A percentile compares a stretch with the other conserved stretches of the same genome.
Evolutionary conservation across 768 basidiomycete species (phyloP).

Genomic region (Russula vinacea): DNA sequence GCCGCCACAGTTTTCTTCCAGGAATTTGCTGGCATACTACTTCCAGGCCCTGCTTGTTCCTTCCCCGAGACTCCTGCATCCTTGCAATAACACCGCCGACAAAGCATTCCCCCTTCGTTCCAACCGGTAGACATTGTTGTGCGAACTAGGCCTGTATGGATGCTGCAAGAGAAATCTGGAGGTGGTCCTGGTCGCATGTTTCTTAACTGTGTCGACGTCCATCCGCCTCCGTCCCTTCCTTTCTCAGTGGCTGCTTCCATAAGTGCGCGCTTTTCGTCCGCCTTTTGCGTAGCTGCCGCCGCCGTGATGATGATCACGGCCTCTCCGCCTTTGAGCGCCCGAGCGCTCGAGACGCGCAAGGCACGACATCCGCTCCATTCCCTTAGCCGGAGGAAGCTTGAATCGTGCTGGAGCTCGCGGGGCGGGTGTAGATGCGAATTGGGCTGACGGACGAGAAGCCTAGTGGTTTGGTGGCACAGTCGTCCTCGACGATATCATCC

Average conservation of each 20-base stretch:
- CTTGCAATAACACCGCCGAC: too few relatives aligned
- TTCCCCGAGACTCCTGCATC: too few relatives aligned
- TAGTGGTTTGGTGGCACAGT: conserved; percentile 33
- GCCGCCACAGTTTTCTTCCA: too few relatives aligned
- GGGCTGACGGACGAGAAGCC: conserved; percentile 24
- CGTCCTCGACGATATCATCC: conserved; percentile 25
- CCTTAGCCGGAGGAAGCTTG: background rate
- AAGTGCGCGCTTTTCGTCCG: conserved; percentile 30
- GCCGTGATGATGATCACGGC: conserved; percentile 47
- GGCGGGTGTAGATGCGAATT: background rate
- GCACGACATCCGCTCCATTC: conserved; percentile 15
- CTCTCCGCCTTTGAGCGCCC: conserved; percentile 32
- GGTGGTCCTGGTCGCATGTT: conserved; percentile 57
- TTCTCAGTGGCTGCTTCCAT: conserved; percentile 30
- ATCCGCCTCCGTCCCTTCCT: too few relatives aligned
- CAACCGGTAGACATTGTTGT: too few relatives aligned
- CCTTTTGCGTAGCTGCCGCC: conserved; percentile 36
- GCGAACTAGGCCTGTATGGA: too few relatives aligned
- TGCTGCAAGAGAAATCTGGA: too few relatives aligned
- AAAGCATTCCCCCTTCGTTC: too few relatives aligned
- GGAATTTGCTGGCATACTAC: too few relatives aligned
- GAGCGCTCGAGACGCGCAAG: conserved; percentile 22
- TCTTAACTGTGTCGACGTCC: conserved; percentile 83
- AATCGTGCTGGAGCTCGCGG: background rate
- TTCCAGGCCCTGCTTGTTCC: too few relatives aligned